phyloP scores from a whole-genome alignment of 2,329 filamentous ascomycete species.

The Teratosphaeria epicoccoides region DNA sequence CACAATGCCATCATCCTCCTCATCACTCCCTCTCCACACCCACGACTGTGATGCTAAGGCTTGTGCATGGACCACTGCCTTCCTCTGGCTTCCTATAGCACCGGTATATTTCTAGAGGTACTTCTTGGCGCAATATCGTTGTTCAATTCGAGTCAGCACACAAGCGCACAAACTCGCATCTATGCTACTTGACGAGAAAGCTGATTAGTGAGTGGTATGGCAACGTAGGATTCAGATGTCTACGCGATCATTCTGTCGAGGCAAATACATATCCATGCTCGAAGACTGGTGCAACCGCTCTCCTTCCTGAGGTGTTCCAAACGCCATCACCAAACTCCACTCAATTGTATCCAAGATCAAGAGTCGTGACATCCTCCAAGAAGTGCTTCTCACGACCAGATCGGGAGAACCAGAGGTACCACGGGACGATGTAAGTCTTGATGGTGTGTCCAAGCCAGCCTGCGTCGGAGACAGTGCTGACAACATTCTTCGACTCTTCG shows the following conservation, averaged over 20 bases:
- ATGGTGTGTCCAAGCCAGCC: constrained; percentile 36
- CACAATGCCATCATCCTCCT: not conserved
- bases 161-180: no score
- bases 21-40: no score
- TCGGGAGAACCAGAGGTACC: constrained; percentile 38
- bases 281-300: not conserved
- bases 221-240: not conserved
- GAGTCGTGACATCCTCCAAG: constrained; percentile 35
- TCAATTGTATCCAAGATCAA: constrained; percentile 5
- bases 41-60: no score
- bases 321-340: not conserved
- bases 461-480: constrained; percentile 35
- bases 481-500: constrained; percentile 37
- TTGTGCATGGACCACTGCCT: no score
- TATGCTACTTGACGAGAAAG: not conserved
- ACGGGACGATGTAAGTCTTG: constrained; percentile 36
- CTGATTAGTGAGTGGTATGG: not conserved
- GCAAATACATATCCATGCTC: not conserved
- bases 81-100: no score
- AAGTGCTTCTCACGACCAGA: constrained; percentile 34
- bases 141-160: no score
- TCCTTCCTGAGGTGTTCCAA: not conserved
- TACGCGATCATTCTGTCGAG: not conserved
- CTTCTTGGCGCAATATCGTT: no score
- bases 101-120: no score